Evolutionary conservation across 768 basidiomycete genomes (phyloP), one percentile per base, ranked within the genome.

Genomic region (Tulasnella sp.): DNA sequence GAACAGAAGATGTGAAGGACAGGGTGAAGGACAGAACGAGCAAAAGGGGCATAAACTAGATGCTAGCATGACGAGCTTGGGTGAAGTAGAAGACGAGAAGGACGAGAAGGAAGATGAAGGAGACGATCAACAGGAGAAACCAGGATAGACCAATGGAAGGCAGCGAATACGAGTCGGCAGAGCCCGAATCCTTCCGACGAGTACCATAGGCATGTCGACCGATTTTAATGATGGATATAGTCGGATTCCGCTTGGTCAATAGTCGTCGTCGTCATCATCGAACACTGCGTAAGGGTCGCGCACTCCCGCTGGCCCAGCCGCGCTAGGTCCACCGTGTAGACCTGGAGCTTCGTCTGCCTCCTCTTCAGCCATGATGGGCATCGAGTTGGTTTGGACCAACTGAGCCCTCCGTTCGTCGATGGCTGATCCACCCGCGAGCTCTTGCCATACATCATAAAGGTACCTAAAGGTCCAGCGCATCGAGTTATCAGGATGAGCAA

Each of bases 1-100:
- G 75, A 2, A 80, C n/a, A 22, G 81, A 41, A 72, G 81, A 80
- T 28, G 80, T n/a, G n/a, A n/a, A n/a, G n/a, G n/a, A n/a, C n/a
- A n/a, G n/a, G n/a, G 44, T 1, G 74, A 75, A 1, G 79, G 50
- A n/a, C 69, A 80, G 31, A 58, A 64, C 4, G 80, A 81, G 28
- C 81, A 81, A 42, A 72, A 81, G 40, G 81, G 74, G 34, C 72
- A 79, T 16, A 80, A 81, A 44, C 80, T 81, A 28, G 79, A 81
- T 54, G 81, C 54, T n/a, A 74, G 75, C n/a, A 76, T 73, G n/a
- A 64, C 69, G 75, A 41, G 28, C 80, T 28, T 42, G 46, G 54
- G 77, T 41, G 80, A 81, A 16, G 64, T 44, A 50, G 81, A 81
- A 18, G 69, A 48, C 8, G 81, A n/a, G n/a, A n/a, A 81, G 6